Evolutionary conservation across 805 yeast species (phyloP), one percentile per base, ranked within the genome.

Genomic region (Saccharomycopsis microspora): DNA sequence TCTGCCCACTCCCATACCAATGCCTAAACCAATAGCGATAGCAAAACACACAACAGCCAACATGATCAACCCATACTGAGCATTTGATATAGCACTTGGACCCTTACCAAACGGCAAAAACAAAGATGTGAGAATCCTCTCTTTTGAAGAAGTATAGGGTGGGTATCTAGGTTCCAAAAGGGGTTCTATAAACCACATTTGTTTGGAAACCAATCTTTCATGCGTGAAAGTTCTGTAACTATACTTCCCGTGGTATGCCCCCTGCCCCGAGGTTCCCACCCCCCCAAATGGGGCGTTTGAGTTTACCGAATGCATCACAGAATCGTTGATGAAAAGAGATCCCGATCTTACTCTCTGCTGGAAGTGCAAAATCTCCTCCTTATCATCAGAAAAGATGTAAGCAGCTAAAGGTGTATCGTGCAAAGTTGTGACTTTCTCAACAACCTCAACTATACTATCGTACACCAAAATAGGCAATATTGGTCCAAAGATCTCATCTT

Each of bases 231-330:
- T 36, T 41, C 78, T 75, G 53, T 79, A 72, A 5, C 88, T 82
- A 60, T 65, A 70, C 52, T 64, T 65, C 3, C 96, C 96, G 60
- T 88, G 96, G 64, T 87, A 88, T 34, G 72, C 65, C 7, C 97
- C 97, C 49, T 69, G 67, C 1, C 97, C 97, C 0, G 96, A 85
- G 10, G 60, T 60, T 9, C 97, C 96, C 48, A 89, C 66, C 29
- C 97, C 97, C 34, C 97, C 97, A 64, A 89, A 90, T 30, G 97
- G 97, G 3, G 85, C 76, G 43, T 71, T 70, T 5, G 70, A 50
- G 46, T 83, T 70, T 1, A 78, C 89, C 40, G 76, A 86, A 53
- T 87, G 95, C 57, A 85, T 52, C 43, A 86, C 45, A 0, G 80
- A 71, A 55, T 88, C 96, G 59, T 87, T 86, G 52, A 85, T 67